Evolutionary conservation across 2,329 filamentous ascomycete genomes (phyloP).

Genomic region (Fusarium transvaalense): DNA sequence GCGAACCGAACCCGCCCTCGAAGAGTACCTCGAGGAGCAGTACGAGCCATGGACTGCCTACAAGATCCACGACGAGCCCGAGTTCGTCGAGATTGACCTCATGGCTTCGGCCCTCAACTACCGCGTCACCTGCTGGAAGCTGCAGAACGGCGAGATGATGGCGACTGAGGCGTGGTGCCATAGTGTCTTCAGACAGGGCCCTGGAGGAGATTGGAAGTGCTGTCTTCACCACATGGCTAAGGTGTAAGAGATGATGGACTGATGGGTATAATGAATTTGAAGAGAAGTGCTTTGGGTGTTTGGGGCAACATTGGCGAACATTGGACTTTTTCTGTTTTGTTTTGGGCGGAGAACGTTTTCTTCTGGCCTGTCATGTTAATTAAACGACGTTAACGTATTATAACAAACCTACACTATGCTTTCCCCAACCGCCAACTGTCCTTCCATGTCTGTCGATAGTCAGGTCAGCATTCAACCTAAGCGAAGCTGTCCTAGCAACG

Average conservation of each 20-base stretch:
- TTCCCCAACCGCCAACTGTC: background rate
- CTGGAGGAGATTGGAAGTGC: constrained; percentile 54
- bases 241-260: constrained; percentile 22
- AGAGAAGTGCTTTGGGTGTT: constrained; percentile 32
- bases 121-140: constrained; percentile 52
- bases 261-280: constrained; percentile 1
- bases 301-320: constrained; percentile 26
- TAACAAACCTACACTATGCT: background rate
- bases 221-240: constrained; percentile 53
- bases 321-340: constrained; percentile 25
- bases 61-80: constrained; percentile 53
- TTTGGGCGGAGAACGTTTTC: constrained; percentile 18
- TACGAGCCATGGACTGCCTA: constrained; percentile 55
- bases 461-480: background rate
- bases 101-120: constrained; percentile 52
- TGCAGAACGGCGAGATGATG: constrained; percentile 48
- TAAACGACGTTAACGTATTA: constrained; percentile 20
- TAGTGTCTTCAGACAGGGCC: constrained; percentile 51
- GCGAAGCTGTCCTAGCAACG: background rate
- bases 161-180: constrained; percentile 53
- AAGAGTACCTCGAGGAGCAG: constrained; percentile 51
- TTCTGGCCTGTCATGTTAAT: constrained; percentile 22
- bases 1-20: constrained; percentile 50
- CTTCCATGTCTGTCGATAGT: background rate
- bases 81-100: constrained; percentile 56